Evolutionary conservation across 2,329 filamentous ascomycete genomes (phyloP).

Genomic region (Fusarium musae): DNA sequence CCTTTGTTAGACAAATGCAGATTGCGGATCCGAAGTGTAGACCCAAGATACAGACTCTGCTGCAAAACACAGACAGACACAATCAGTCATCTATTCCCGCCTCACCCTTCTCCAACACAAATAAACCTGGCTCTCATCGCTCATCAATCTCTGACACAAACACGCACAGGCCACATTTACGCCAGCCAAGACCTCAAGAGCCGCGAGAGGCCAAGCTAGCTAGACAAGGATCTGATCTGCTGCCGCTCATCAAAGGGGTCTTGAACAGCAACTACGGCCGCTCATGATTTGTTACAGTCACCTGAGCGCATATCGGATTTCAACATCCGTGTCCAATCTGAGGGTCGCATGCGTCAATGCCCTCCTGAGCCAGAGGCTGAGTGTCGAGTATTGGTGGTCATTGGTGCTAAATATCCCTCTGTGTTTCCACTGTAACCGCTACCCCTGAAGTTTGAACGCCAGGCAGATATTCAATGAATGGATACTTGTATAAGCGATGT

Average conservation of each 20-base stretch:
- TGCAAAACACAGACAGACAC: not conserved
- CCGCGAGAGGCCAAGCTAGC: constrained; percentile 30
- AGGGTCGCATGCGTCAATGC: constrained; percentile 8
- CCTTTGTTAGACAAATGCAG: not conserved
- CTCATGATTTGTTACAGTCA: constrained; percentile 11
- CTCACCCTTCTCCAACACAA: constrained; percentile 12
- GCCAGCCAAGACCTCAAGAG: constrained; percentile 40
- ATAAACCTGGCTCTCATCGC: constrained; percentile 5
- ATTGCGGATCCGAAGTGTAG: constrained; percentile 17
- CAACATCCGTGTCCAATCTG: constrained; percentile 24
- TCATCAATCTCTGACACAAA: constrained; percentile 13
- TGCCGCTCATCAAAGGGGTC: constrained; percentile 18
- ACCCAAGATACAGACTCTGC: not conserved
- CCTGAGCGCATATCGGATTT: constrained; percentile 30
- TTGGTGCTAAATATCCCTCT: not conserved
- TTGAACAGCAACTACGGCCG: constrained; percentile 15
- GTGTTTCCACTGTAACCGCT: constrained; percentile 11
- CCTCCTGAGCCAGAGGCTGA: not conserved
- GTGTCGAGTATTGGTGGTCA: not conserved
- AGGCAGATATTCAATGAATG: constrained; percentile 1
- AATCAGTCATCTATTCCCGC: not conserved
- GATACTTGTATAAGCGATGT: constrained; percentile 5
- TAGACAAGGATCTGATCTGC: constrained; percentile 36
- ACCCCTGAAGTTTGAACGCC: constrained; percentile 11
- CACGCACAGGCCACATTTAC: constrained; percentile 24